Conservation (phyloP, 2,329 filamentous ascomycete genomes). For the Colletotrichum gloeosporioides region DNA sequence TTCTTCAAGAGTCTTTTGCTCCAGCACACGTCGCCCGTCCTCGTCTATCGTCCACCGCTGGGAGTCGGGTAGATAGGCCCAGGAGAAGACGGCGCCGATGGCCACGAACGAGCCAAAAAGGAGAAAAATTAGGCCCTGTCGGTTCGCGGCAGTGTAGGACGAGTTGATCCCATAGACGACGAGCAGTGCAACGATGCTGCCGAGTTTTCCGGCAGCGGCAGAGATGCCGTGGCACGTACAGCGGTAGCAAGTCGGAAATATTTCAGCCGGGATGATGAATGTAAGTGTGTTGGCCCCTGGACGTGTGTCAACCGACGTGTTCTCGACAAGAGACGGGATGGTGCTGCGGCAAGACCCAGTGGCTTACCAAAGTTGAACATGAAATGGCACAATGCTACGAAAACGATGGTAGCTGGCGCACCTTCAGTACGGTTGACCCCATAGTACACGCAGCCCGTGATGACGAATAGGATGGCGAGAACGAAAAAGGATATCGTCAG, state of each 20-base stretch:
- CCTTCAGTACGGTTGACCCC: constrained; percentile 45
- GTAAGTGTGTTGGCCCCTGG: constrained; percentile 65
- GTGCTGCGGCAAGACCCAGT: not conserved
- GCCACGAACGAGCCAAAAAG: constrained; percentile 56
- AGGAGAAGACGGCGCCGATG: constrained; percentile 54
- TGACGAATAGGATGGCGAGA: constrained; percentile 50
- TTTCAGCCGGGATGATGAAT: constrained; percentile 68
- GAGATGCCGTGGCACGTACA: constrained; percentile 68
- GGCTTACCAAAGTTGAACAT: constrained; percentile 58
- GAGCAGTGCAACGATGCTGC: constrained; percentile 57
- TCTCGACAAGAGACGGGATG: not conserved
- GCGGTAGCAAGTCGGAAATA: constrained; percentile 68
- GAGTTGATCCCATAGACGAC: constrained; percentile 56
- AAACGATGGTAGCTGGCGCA: constrained; percentile 52
- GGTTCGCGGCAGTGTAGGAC: constrained; percentile 43
- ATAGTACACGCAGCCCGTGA: constrained; percentile 57
- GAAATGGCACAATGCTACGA: constrained; percentile 59
- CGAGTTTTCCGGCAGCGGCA: constrained; percentile 64
- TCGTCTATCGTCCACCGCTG: constrained; percentile 45
- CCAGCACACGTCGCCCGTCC: constrained; percentile 38
- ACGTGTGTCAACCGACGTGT: constrained; percentile 9
- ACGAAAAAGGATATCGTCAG: constrained; percentile 55
- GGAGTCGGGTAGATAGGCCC: constrained; percentile 56
- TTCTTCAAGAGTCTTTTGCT: constrained; percentile 55
- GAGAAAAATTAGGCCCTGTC: constrained; percentile 56